Conservation (phyloP, 2,329 filamentous ascomycete species). For the Ceratocystis colombiana region DNA sequence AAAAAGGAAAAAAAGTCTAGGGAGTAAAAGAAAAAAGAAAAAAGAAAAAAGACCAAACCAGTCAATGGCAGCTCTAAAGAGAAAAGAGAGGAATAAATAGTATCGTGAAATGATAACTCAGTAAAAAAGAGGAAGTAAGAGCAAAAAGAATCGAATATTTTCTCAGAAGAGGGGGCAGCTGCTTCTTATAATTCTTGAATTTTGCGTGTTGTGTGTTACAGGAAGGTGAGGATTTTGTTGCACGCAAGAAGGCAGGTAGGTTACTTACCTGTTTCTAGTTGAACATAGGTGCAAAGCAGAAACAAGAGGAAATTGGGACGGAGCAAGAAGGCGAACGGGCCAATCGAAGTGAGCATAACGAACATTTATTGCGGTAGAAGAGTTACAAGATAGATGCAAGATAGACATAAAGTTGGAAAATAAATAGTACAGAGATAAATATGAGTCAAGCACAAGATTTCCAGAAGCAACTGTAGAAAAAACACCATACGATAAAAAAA, state of each 20-base stretch:
- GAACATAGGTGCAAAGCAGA: background rate
- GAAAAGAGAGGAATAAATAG: background rate
- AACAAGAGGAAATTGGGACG: no score
- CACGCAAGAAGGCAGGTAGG: background rate
- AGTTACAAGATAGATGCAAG: background rate
- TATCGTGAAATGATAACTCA: constrained; percentile 24
- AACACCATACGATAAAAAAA: background rate
- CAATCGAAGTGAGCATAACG: background rate
- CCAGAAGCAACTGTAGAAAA: background rate
- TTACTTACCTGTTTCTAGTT: background rate
- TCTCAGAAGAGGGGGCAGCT: constrained; percentile 20
- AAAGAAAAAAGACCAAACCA: background rate
- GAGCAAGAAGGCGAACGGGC: background rate
- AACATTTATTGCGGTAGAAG: background rate
- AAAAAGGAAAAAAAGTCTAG: constrained; percentile 26
- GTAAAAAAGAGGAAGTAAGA: constrained; percentile 19
- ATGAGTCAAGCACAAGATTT: background rate
- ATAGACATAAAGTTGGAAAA: background rate
- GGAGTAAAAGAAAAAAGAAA: constrained; percentile 27
- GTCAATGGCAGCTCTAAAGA: background rate
- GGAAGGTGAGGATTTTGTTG: constrained; percentile 12
- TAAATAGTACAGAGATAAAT: background rate
- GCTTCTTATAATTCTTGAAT: constrained; percentile 2
- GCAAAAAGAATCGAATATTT: constrained; percentile 19
- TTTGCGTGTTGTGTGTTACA: constrained; percentile 4